Conservation (phyloP, 331 rosid species). For the Quercus tomentella region DNA sequence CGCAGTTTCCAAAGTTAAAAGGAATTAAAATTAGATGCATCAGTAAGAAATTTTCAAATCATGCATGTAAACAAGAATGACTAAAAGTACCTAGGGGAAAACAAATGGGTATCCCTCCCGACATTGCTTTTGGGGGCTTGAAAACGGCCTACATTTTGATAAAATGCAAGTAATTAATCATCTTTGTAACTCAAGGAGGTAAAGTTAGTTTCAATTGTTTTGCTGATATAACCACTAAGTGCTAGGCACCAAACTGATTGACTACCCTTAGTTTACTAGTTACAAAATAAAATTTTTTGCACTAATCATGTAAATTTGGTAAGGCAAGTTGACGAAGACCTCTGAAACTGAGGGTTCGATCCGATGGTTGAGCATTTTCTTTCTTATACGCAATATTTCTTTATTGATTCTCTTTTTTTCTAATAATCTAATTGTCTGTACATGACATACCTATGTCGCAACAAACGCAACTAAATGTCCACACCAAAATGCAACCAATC, state of each 20-base stretch:
- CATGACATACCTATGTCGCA: no score
- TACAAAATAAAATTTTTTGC: not conserved
- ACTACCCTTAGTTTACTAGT: not conserved
- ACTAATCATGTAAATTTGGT: not conserved
- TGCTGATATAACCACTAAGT: no score
- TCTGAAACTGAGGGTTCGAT: no score
- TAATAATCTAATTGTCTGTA: not conserved
- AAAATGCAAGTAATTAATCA: not conserved
- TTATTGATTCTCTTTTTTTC: no score
- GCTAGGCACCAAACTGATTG: not conserved
- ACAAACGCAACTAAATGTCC: not conserved
- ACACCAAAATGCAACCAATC: not conserved
- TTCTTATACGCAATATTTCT: no score
- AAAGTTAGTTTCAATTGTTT: no score
- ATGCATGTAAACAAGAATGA: conserved; percentile 5
- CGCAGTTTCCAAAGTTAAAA: no score
- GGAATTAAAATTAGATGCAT: not conserved
- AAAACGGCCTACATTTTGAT: conserved; percentile 45
- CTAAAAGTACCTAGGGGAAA: conserved; percentile 71
- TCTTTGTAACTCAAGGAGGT: conserved; percentile 6
- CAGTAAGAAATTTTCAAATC: not conserved
- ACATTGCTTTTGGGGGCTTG: conserved; percentile 68
- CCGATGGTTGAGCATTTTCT: no score
- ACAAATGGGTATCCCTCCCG: conserved; percentile 89
- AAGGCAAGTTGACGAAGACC: not conserved